Evolutionary conservation across 2,329 filamentous ascomycete genomes (phyloP), one percentile per base, ranked within the genome.

Genomic region (Cercospora nicotianae): DNA sequence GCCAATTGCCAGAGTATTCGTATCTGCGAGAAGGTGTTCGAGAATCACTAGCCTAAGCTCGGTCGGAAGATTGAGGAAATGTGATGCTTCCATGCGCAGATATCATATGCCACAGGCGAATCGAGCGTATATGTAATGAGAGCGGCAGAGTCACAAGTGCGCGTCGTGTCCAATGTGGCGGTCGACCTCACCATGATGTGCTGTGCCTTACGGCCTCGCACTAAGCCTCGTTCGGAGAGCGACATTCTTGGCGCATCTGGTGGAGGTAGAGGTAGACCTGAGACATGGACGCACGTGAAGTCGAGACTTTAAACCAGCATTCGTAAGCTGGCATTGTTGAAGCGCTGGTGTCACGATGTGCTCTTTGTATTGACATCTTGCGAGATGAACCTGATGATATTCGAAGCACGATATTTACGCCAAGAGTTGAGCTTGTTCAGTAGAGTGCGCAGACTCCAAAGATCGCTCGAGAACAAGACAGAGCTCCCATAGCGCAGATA

Each of bases 1-100:
- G 26, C 67, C 67, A 39, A 67, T 62, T 53, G 64, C 48, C 36
- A 58, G 51, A 28, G 61, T 59, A 36, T 39, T 61, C 12, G 51
- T 31, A 23, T 48, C n/a, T 57, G 33, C n/a, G 10, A 67, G 57
- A 26, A 64, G 60, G 42, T 61, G 53, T 23, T 31, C 61, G 12
- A 63, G 59, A 23, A 71, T 71, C 28, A 65, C 33, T 9, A 71
- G 64, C n/a, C 70, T 65, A 18, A 71, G 58, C 58, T 71, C 70
- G 16, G 58, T 67, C 13, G 70, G 70, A 5, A 71, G 63, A 16
- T 42, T 16, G 9, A 71, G 66, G 2, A 71, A 48, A 31, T 48
- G 18, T 39, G 59, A 45, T 20, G 18, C 23, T 20, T 61, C 59
- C 36, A 61, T 61, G 36, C 36, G 59, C 59, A 20, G 26, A 7